Base-by-base conservation (phyloP, 2,329 filamentous ascomycete species). In the Aspergillus sp. region DNA sequence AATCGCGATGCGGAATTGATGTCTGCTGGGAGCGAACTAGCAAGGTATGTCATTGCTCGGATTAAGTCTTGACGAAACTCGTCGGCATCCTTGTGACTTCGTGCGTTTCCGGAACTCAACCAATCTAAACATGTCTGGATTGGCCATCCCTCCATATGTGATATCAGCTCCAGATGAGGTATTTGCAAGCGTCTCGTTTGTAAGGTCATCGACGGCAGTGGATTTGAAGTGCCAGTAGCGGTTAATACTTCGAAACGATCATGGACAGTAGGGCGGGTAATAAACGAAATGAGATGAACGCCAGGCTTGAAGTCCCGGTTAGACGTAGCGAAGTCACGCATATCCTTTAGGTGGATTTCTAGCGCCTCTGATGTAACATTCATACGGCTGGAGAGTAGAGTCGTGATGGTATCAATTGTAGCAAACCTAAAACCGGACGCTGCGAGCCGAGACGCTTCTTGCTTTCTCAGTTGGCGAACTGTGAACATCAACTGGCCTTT, bases 401-500 rank as follows among this genome's bases (percentile, higher is more conserved):
- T 81, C 12, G 85, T 82, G 27, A 96, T 87, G 60, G 91, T 86
- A 56, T 82, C 82, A 12, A 87, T 76, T 35, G 85, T 82, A 2
- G 89, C 89, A 66, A 96, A 96, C n/a, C 89, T 85, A 71, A 87
- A 96, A 1, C 92, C 91, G 11, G 84, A 78, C 1, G 90, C 85
- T 61, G 88, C 83, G 14, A 96, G 80, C 27, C 82, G 82, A 52
- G 84, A 81, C 0, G 84, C 80, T 37, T 92, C 89, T 1, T 81
- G 77, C 35, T 79, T 78, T 35, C 75, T 78, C 2, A 89, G 80
- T 44, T 82, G 82, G 11, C 87, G 88, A 6, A 92, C 88, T 9
- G 96, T 82, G 66, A 96, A 92, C 71, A 96, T 84, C 46, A 96
- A 81, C 54, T 93, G 90, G 0, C 92, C 91, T 58, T 86, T 87